phyloP scores from a whole-genome alignment of 129 eudicot genomes.

The Tanacetum coccineum region DNA sequence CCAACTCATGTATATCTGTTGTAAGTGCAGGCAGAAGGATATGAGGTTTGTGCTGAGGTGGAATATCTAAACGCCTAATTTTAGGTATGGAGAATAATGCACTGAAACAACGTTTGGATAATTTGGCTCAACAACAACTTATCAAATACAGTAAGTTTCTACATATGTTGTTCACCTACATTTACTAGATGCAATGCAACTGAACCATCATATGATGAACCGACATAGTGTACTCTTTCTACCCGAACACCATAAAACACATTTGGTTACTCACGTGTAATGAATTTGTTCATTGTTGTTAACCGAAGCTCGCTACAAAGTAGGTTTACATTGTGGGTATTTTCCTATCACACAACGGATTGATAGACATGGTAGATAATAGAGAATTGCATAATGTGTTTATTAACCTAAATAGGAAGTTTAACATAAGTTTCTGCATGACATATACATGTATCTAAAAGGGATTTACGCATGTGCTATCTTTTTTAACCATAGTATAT shows the following conservation, averaged over 20 bases:
- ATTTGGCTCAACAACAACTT: slow-evolving; percentile 81
- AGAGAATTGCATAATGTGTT: not conserved
- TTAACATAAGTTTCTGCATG: too few relatives aligned
- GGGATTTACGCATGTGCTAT: too few relatives aligned
- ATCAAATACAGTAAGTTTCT: slow-evolving; percentile 81
- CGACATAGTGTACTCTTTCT: too few relatives aligned
- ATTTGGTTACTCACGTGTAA: slow-evolving; percentile 1
- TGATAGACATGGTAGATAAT: not conserved
- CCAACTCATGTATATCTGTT: slow-evolving; percentile 13
- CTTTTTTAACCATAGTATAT: too few relatives aligned
- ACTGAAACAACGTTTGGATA: slow-evolving; percentile 84
- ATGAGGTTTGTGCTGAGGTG: slow-evolving; percentile 90
- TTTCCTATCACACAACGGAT: not conserved
- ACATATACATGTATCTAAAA: too few relatives aligned
- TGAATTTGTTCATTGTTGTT: not conserved
- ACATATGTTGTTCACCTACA: not conserved
- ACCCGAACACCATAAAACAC: too few relatives aligned
- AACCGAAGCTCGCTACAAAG: not conserved
- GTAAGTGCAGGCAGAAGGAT: slow-evolving; percentile 78
- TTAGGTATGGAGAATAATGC: slow-evolving; percentile 94
- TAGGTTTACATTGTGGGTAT: not conserved
- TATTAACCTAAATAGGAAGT: not conserved
- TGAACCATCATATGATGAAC: too few relatives aligned
- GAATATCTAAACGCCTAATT: slow-evolving; percentile 87
- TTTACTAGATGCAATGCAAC: too few relatives aligned